phyloP scores from a whole-genome alignment of 2,329 filamentous ascomycete species.

The Helotiales sp. region DNA sequence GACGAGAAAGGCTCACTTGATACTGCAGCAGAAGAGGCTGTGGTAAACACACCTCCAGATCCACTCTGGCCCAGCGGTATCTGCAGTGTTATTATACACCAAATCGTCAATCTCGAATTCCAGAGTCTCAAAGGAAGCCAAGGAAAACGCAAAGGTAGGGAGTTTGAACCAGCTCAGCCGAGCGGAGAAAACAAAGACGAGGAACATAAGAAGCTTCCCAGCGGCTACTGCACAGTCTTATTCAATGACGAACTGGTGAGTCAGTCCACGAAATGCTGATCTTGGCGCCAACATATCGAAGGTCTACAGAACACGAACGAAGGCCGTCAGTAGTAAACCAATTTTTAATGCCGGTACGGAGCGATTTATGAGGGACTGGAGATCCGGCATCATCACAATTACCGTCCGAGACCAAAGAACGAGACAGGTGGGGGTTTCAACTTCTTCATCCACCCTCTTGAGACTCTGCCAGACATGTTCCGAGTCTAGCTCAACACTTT shows the following conservation, averaged over 20 bases:
- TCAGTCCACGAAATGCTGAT: background rate
- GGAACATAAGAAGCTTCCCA: constrained; percentile 78
- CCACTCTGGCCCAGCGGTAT: constrained; percentile 95
- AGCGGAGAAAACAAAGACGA: constrained; percentile 89
- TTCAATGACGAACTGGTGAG: constrained; percentile 81
- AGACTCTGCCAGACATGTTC: background rate
- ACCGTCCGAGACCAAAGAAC: constrained; percentile 88
- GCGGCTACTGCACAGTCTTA: constrained; percentile 90
- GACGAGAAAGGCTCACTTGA: constrained; percentile 84
- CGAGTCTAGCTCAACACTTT: background rate
- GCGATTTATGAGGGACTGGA: constrained; percentile 91
- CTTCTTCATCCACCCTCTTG: background rate
- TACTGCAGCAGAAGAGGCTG: constrained; percentile 78
- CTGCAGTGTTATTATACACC: constrained; percentile 84
- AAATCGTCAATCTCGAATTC: constrained; percentile 94
- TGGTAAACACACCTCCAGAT: constrained; percentile 88
- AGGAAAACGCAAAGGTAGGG: constrained; percentile 80
- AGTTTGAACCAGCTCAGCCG: constrained; percentile 86
- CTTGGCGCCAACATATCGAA: constrained; percentile 38
- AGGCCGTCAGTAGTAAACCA: constrained; percentile 91
- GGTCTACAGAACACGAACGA: constrained; percentile 91
- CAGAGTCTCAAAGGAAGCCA: constrained; percentile 85
- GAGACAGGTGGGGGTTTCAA: constrained; percentile 50
- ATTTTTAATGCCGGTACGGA: constrained; percentile 98
- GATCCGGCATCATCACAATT: constrained; percentile 82